These are phyloP conservation scores for Aspergillus bridgeri DNA, from an alignment of 495 filamentous ascomycete species.

Conservation along the genomic window DNA sequence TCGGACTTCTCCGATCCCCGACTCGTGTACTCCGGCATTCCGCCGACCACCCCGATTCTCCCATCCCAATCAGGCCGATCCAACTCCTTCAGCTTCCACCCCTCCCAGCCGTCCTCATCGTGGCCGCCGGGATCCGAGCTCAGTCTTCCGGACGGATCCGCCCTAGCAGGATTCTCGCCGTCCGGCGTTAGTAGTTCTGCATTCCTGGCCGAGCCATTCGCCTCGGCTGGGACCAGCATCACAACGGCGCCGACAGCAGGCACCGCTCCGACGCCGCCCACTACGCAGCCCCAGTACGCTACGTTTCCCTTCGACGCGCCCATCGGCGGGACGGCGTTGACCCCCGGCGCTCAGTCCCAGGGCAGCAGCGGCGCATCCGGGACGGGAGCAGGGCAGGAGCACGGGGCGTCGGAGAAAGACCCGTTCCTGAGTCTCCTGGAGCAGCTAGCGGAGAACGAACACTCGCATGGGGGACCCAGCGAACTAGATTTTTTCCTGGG, in stretches of 20 bases:
- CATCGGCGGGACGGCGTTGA: slow-evolving; percentile 22
- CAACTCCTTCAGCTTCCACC: slow-evolving; percentile 16
- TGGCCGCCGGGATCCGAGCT: slow-evolving; percentile 11
- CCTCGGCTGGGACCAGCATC: slow-evolving; percentile 1
- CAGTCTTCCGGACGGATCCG: slow-evolving; percentile 2
- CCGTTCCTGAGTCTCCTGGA: slow-evolving; percentile 76
- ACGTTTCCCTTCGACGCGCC: slow-evolving; percentile 42
- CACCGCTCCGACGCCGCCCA: slow-evolving; percentile 23
- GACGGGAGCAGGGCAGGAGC: slow-evolving; percentile 27
- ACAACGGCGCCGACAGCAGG: slow-evolving; percentile 20
- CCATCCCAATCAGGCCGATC: slow-evolving; percentile 22
- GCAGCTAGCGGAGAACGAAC: slow-evolving; percentile 75
- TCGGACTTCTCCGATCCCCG: slow-evolving; percentile 10
- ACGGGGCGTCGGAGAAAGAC: slow-evolving; percentile 59
- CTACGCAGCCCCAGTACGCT: slow-evolving; percentile 40
- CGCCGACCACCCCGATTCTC: slow-evolving; percentile 17
- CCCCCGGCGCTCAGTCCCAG: slow-evolving; percentile 38
- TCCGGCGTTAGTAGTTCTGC: slow-evolving; percentile 28
- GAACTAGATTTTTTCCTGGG: slow-evolving; percentile 69
- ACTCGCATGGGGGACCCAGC: slow-evolving; percentile 55
- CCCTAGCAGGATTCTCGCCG: slow-evolving; percentile 28
- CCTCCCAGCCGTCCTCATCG: slow-evolving; percentile 14
- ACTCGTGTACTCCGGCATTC: slow-evolving; percentile 13
- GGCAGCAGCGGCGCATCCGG: slow-evolving; percentile 33
- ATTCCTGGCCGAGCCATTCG: slow-evolving; percentile 25